phyloP scores from a whole-genome alignment of 2,329 filamentous ascomycete species.

The Orbilia ellipsospora region DNA sequence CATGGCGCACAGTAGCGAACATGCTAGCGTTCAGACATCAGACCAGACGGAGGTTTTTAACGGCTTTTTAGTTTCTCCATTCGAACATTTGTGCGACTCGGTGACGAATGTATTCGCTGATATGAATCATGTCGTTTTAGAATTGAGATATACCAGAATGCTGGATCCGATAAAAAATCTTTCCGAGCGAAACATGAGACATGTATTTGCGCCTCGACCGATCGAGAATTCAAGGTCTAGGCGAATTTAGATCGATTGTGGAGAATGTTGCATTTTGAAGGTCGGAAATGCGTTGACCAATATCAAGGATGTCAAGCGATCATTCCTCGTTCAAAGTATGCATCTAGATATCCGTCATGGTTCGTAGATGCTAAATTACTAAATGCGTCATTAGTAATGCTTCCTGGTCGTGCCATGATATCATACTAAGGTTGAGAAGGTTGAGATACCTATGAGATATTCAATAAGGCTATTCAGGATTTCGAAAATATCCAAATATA shows the following conservation, averaged over 20 bases:
- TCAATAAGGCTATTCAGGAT: no score
- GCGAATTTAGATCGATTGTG: background rate
- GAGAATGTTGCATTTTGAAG: constrained; percentile 34
- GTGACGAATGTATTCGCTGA: background rate
- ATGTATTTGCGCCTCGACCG: background rate
- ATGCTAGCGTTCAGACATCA: background rate
- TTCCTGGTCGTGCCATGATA: no score
- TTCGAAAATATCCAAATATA: no score
- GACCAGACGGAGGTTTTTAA: constrained; percentile 2
- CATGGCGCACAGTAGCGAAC: background rate
- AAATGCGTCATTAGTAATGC: no score
- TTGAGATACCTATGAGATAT: no score
- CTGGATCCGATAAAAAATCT: constrained; percentile 1
- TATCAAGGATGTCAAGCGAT: background rate
- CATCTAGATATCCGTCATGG: no score
- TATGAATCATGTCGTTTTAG: background rate
- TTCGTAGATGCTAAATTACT: no score
- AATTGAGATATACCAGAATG: constrained; percentile 6
- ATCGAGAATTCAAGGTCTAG: background rate
- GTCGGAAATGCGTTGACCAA: constrained; percentile 26
- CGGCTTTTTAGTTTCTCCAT: background rate
- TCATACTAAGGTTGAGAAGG: no score
- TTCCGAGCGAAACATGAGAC: background rate
- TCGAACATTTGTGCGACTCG: background rate
- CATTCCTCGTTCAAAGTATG: no score